Conservation (phyloP, 2,329 filamentous ascomycete genomes). For the Myriangium duriaei region DNA sequence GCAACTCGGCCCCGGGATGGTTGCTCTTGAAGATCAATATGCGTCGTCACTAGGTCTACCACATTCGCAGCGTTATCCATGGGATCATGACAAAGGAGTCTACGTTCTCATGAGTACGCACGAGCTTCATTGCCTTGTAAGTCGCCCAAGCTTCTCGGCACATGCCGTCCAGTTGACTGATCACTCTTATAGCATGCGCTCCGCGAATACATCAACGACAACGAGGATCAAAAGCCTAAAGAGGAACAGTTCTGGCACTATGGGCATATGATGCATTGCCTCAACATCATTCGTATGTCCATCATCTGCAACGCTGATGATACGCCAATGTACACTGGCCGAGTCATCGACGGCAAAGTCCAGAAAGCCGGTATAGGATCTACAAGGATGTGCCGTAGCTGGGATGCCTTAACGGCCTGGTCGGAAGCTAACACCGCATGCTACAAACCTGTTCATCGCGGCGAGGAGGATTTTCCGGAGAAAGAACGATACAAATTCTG, state of each 20-base stretch:
- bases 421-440: background rate
- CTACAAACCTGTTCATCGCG: background rate
- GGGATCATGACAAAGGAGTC: background rate
- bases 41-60: background rate
- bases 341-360: no score
- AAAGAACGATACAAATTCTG: background rate
- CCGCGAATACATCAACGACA: background rate
- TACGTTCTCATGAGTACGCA: background rate
- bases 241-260: background rate
- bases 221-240: background rate
- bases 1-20: background rate
- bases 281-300: background rate
- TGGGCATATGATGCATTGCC: background rate
- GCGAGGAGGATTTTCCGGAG: background rate
- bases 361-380: background rate
- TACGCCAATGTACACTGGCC: constrained; percentile 6
- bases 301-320: constrained; percentile 9
- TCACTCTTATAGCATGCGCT: background rate
- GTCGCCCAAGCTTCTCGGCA: no score
- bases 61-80: background rate
- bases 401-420: background rate
- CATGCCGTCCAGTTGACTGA: background rate
- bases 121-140: background rate
- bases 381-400: background rate
- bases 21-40: background rate